A percentile compares a stretch with the other conserved stretches of the same genome.
phyloP scores from a whole-genome alignment of 2,329 filamentous ascomycete genomes.

The Gremmenia infestans region DNA sequence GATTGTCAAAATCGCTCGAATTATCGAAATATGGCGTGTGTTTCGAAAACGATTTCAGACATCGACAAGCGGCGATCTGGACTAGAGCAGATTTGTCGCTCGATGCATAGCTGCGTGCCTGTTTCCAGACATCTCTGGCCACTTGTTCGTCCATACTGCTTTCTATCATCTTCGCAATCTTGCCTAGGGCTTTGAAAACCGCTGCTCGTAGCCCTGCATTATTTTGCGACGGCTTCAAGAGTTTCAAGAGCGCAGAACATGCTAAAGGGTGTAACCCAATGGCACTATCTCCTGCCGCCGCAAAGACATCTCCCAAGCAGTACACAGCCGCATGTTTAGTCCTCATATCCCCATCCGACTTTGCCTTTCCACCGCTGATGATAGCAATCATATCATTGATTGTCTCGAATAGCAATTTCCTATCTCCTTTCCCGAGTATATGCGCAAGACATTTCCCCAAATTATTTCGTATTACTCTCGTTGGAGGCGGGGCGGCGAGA shows the following conservation, averaged over 20 bases:
- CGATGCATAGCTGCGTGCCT: constrained; percentile 69
- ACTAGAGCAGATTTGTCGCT: constrained; percentile 81
- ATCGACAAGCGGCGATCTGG: constrained; percentile 72
- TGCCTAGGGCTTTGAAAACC: constrained; percentile 68
- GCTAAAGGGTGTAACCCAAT: constrained; percentile 75
- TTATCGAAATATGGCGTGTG: constrained; percentile 82
- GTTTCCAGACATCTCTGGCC: constrained; percentile 92
- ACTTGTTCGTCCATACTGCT: constrained; percentile 76
- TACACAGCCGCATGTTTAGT: constrained; percentile 82
- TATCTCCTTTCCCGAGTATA: constrained; percentile 79
- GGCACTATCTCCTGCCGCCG: constrained; percentile 87
- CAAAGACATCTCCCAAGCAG: constrained; percentile 85
- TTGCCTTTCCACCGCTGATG: constrained; percentile 66
- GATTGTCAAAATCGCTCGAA: constrained; percentile 80
- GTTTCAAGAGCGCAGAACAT: constrained; percentile 67
- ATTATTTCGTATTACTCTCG: constrained; percentile 85
- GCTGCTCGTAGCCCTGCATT: constrained; percentile 80
- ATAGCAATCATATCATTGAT: constrained; percentile 81
- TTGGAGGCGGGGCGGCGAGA: constrained; percentile 73
- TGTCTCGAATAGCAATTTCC: constrained; percentile 89
- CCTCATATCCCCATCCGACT: constrained; percentile 69
- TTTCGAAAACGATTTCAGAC: constrained; percentile 67
- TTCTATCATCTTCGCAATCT: constrained; percentile 70
- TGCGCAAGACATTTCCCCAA: constrained; percentile 78
- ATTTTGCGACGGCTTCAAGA: constrained; percentile 71